Evolutionary conservation across 2,329 filamentous ascomycete species (phyloP).

Genomic region (Cladosporium halotolerans): DNA sequence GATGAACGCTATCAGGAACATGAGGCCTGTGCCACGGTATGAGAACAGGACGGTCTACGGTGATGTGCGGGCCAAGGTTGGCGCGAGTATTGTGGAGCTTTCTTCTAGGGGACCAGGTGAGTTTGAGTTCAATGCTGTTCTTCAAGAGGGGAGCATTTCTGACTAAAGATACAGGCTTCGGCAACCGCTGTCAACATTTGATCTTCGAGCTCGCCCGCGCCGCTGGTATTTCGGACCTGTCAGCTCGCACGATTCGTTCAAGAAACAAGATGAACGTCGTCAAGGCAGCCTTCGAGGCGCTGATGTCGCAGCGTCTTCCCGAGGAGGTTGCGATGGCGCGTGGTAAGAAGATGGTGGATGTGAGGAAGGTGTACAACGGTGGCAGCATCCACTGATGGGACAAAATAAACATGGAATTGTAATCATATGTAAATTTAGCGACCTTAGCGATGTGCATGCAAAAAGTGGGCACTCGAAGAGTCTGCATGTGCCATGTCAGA

Average conservation of each 20-base stretch:
- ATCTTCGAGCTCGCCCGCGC: constrained; percentile 93
- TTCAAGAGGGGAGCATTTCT: not conserved
- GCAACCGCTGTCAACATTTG: constrained; percentile 80
- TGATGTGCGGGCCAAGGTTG: constrained; percentile 74
- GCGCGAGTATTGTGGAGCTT: constrained; percentile 78
- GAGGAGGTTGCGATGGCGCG: constrained; percentile 83
- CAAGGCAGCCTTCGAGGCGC: constrained; percentile 79
- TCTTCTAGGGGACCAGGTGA: constrained; percentile 80
- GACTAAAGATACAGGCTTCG: constrained; percentile 61
- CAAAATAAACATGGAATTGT: not conserved
- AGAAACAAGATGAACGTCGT: constrained; percentile 97
- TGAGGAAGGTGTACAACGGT: constrained; percentile 94
- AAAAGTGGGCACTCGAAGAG: too few species aligned
- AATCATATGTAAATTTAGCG: constrained; percentile 12
- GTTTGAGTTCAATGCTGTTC: constrained; percentile 45
- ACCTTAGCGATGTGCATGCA: not conserved
- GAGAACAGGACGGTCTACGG: constrained; percentile 90
- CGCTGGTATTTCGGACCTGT: constrained; percentile 79
- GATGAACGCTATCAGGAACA: constrained; percentile 74
- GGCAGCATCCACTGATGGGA: constrained; percentile 55
- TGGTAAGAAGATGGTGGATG: constrained; percentile 93
- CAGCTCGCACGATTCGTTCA: constrained; percentile 74
- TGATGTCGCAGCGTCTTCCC: constrained; percentile 76
- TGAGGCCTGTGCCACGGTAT: constrained; percentile 86
- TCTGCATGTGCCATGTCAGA: too few species aligned